These are phyloP conservation scores for Neocatenulostroma microsporum DNA, from an alignment of 2,329 filamentous ascomycete species.

Conservation along the genomic window DNA sequence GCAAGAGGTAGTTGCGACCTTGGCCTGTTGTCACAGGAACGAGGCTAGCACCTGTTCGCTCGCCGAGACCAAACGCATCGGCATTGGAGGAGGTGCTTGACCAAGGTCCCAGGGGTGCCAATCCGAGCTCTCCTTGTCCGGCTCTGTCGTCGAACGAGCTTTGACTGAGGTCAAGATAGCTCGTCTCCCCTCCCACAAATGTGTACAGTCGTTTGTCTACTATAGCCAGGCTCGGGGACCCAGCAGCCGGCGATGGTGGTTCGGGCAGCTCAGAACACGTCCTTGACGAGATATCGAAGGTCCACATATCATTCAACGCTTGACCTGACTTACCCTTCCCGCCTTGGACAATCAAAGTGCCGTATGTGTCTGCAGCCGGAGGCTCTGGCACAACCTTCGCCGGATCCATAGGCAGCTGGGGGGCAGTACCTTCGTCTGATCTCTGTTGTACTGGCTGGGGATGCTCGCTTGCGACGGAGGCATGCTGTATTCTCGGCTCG, in stretches of 20 bases:
- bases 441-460: slow-evolving; percentile 29
- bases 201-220: slow-evolving; percentile 35
- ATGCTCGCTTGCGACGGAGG: slow-evolving; percentile 32
- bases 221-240: slow-evolving; percentile 38
- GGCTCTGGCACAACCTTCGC: slow-evolving; percentile 36
- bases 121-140: slow-evolving; percentile 10
- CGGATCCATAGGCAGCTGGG: slow-evolving; percentile 36
- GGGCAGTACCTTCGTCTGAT: slow-evolving; percentile 22
- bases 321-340: slow-evolving; percentile 30
- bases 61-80: slow-evolving; percentile 36
- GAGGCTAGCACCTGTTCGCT: slow-evolving; percentile 38
- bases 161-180: slow-evolving; percentile 15
- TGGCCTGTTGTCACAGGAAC: slow-evolving; percentile 44
- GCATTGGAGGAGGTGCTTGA: slow-evolving; percentile 29
- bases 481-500: slow-evolving; percentile 28
- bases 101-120: slow-evolving; percentile 32
- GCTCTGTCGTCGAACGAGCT: slow-evolving; percentile 9
- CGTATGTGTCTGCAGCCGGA: slow-evolving; percentile 34
- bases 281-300: slow-evolving; percentile 26
- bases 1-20: slow-evolving; percentile 46
- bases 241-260: slow-evolving; percentile 20
- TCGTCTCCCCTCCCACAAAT: slow-evolving; percentile 12
- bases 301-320: slow-evolving; percentile 40
- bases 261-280: slow-evolving; percentile 46
- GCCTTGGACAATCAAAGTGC: slow-evolving; percentile 46